Evolutionary conservation across 257 asterid genomes (phyloP).

Genomic region (Ocimum tenuiflorum): DNA sequence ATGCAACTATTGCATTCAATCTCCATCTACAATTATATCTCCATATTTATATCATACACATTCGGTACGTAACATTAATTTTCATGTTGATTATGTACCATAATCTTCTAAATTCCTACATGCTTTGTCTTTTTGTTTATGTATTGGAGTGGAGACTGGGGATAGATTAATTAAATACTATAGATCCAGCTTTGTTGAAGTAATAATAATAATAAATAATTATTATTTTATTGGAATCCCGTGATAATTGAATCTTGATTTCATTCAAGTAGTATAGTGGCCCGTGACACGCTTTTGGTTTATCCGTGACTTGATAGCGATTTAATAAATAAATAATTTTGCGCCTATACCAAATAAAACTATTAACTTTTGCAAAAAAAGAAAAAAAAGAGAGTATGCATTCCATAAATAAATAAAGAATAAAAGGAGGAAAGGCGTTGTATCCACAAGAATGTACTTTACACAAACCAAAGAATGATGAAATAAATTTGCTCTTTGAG

Average conservation of each 20-base stretch:
- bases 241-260: constrained; percentile 25
- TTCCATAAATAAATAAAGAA: too few relatives aligned
- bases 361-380: too few relatives aligned
- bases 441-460: background rate
- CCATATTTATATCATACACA: too few relatives aligned
- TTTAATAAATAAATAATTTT: background rate
- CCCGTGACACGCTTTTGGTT: constrained; percentile 13
- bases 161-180: background rate
- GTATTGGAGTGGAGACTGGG: background rate
- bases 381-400: too few relatives aligned
- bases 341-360: too few relatives aligned
- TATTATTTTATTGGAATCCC: constrained; percentile 14
- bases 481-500: too few relatives aligned
- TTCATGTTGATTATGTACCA: background rate
- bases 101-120: background rate
- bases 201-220: background rate
- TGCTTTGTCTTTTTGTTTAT: background rate
- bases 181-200: background rate
- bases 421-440: background rate
- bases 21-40: too few relatives aligned
- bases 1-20: too few relatives aligned
- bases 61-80: too few relatives aligned
- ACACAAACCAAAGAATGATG: background rate
- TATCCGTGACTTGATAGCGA: constrained; percentile 16
- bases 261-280: background rate